phyloP scores from a whole-genome alignment of 1,284 basidiomycete species.

The Agroathelia rolfsii region DNA sequence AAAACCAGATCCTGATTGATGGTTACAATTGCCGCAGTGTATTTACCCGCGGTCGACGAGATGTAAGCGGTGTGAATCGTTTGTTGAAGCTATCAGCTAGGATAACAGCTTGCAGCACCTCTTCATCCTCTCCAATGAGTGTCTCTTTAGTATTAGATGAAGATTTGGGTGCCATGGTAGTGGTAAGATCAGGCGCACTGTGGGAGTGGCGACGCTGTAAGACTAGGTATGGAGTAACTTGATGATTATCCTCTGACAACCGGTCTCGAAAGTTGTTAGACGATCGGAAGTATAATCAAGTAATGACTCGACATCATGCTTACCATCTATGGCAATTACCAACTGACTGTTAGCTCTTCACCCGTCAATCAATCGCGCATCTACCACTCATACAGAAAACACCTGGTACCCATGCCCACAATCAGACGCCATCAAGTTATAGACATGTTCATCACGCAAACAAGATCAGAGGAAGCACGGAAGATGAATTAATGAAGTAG shows the following conservation, averaged over 20 bases:
- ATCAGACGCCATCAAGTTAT: too few relatives aligned
- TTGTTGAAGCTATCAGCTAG: conserved; percentile 94
- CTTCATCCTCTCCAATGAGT: conserved; percentile 57
- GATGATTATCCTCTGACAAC: too few relatives aligned
- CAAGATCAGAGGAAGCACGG: conserved; percentile 13
- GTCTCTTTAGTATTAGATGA: conserved; percentile 46
- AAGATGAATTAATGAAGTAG: conserved; percentile 36
- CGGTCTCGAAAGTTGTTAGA: too few relatives aligned
- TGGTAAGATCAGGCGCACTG: neutral
- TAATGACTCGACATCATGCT: too few relatives aligned
- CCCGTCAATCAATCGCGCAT: too few relatives aligned
- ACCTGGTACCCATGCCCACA: too few relatives aligned
- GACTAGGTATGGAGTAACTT: conserved; percentile 19
- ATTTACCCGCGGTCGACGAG: conserved; percentile 71
- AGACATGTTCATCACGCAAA: too few relatives aligned
- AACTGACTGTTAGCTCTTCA: too few relatives aligned
- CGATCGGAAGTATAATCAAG: too few relatives aligned
- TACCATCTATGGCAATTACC: too few relatives aligned
- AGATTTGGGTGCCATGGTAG: conserved; percentile 55
- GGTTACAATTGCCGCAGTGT: conserved; percentile 5
- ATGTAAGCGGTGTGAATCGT: conserved; percentile 82
- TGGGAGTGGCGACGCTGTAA: conserved; percentile 13
- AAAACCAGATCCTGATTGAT: conserved; percentile 10
- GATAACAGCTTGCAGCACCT: conserved; percentile 84
- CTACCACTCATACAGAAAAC: too few relatives aligned